Percentiles rank a stretch among this genome's conserved stretches.
These are phyloP conservation scores for Mucor racemosus DNA, from an alignment of 371 early-diverging fungal species.

Conservation along the genomic window DNA sequence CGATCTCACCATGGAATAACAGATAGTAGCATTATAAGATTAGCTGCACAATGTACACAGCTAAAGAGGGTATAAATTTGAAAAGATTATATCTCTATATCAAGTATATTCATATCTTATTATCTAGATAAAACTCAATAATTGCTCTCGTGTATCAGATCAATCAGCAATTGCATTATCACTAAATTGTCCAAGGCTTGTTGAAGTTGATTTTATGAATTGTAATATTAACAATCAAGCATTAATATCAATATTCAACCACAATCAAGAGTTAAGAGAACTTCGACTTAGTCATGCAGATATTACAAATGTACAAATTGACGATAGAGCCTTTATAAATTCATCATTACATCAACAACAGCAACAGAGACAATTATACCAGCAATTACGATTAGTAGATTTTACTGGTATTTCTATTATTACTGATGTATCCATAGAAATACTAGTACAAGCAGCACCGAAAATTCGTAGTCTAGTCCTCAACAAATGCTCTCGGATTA, in stretches of 20 bases:
- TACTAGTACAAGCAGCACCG: constrained; percentile 58
- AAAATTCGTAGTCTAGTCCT: constrained; percentile 61
- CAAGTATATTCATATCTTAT: neutral
- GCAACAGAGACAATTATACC: constrained; percentile 24
- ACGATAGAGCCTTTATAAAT: constrained; percentile 48
- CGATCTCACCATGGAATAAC: constrained; percentile 39
- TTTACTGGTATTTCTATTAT: constrained; percentile 55
- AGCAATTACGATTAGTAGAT: constrained; percentile 64
- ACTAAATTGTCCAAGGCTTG: constrained; percentile 54
- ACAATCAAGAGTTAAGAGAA: constrained; percentile 58
- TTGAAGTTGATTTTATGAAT: constrained; percentile 66
- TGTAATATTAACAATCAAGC: constrained; percentile 55
- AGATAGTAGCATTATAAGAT: constrained; percentile 31
- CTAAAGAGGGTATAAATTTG: constrained; percentile 18
- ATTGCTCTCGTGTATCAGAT: constrained; percentile 57
- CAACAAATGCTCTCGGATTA: constrained; percentile 62
- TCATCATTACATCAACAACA: constrained; percentile 17
- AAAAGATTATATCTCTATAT: neutral
- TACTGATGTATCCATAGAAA: constrained; percentile 52
- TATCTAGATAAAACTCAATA: constrained; percentile 64
- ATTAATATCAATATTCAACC: constrained; percentile 48
- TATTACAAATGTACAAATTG: constrained; percentile 18
- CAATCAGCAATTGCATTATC: constrained; percentile 54
- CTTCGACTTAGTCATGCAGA: constrained; percentile 51
- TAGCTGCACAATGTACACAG: constrained; percentile 37